These are phyloP conservation scores for Podila clonocystis DNA, from an alignment of 192 early-diverging fungal genomes.

Conservation along the genomic window DNA sequence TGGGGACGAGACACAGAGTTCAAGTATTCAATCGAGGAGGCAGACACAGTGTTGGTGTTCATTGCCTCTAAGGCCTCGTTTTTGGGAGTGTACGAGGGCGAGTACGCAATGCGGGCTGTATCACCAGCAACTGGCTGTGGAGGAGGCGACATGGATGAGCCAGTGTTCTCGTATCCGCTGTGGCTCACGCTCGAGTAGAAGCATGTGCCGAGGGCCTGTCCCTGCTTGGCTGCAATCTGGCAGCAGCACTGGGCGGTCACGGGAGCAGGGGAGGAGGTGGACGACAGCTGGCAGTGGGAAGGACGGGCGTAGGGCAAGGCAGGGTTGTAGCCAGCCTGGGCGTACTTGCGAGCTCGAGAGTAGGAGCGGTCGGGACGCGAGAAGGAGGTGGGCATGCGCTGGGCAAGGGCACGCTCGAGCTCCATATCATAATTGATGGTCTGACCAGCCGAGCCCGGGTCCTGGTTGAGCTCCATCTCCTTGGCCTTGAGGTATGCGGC, in stretches of 20 bases:
- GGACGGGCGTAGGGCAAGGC: constrained; percentile 42
- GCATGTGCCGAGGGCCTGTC: constrained; percentile 37
- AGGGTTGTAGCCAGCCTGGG: constrained; percentile 43
- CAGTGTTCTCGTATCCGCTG: neutral
- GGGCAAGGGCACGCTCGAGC: constrained; percentile 38
- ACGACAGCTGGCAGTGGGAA: constrained; percentile 24
- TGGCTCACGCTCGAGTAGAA: constrained; percentile 14
- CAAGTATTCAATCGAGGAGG: constrained; percentile 6
- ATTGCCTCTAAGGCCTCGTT: neutral
- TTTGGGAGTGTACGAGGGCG: constrained; percentile 28
- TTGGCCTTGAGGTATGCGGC: constrained; percentile 51
- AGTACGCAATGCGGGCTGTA: constrained; percentile 31
- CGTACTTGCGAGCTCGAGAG: constrained; percentile 47
- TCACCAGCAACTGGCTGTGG: constrained; percentile 9
- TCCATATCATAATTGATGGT: constrained; percentile 45
- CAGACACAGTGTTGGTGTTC: constrained; percentile 4
- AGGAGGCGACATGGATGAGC: constrained; percentile 35
- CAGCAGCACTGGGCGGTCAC: constrained; percentile 38
- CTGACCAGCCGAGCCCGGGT: constrained; percentile 17
- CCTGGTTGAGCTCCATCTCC: constrained; percentile 22
- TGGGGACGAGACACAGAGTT: constrained; percentile 2
- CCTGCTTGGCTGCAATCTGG: constrained; percentile 35
- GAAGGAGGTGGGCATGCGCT: constrained; percentile 45
- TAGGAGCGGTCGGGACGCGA: constrained; percentile 41
- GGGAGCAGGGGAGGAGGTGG: neutral